Base-by-base conservation (phyloP, 2,329 filamentous ascomycete genomes). In the Acrocalymma vagum region DNA sequence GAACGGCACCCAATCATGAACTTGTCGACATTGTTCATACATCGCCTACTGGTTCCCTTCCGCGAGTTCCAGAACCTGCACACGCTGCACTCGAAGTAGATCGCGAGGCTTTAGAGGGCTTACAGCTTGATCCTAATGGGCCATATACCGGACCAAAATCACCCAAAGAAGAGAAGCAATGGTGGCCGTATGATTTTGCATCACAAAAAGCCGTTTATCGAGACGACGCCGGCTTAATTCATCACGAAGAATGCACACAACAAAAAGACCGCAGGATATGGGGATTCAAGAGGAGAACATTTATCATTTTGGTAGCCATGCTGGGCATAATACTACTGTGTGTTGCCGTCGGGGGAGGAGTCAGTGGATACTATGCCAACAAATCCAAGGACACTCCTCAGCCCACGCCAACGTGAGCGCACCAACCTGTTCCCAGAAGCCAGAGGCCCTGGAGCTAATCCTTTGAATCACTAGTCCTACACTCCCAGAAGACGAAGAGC, bases 71-170 rank as follows among this genome's bases (percentile, higher is more conserved):
- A 15, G 28, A 15, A 30, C 18, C 25, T 14, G 29, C 17, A 10
- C 9, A 8, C 11, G 3, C 21, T 15, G 39, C 35, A 11, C 45
- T 40, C 13, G 40, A 48, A 18, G 29, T 44, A 3, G 35, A 40
- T 29, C 32, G 44, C 23, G 40, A 48, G 8, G 26, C 21, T n/a
- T n/a, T n/a, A 14, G 40, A 44, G 30, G 45, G 45, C 10, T 27
- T 48, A 11, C 45, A 48, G 30, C 39, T 48, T 13, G 35, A 48
- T 28, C 30, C 32, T 11, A 39, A 48, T 39, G 45, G 39, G 7
- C 24, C 33, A 7, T 43, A 43, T n/a, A n/a, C n/a, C n/a, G n/a
- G n/a, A n/a, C n/a, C n/a, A n/a, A n/a, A n/a, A n/a, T n/a, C n/a
- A n/a, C n/a, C n/a, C n/a, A n/a, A n/a, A n/a, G n/a, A n/a, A n/a